Percentiles rank a stretch among this genome's conserved stretches.
phyloP scores from a whole-genome alignment of 2,329 filamentous ascomycete species.

The Fusarium acutatum region DNA sequence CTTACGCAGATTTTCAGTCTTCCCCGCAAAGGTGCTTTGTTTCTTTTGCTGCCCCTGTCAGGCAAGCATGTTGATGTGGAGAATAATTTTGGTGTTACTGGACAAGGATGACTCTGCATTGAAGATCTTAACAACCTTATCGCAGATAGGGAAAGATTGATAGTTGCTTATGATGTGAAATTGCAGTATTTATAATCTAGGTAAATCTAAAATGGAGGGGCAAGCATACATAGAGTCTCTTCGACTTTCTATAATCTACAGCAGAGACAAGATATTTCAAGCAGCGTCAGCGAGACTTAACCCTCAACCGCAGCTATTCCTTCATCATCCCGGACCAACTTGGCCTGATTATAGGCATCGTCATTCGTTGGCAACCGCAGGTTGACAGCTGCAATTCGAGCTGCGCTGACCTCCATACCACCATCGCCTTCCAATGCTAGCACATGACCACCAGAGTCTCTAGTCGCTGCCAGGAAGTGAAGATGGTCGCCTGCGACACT shows the following conservation, averaged over 20 bases:
- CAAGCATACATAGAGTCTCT: no score
- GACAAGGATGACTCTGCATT: neutral
- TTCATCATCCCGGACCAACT: constrained; percentile 4
- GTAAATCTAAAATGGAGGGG: neutral
- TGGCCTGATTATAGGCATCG: constrained; percentile 8
- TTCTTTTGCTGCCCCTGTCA: neutral
- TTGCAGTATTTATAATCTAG: neutral
- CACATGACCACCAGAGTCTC: constrained; percentile 17
- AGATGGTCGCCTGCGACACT: constrained; percentile 30
- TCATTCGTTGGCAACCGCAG: constrained; percentile 1
- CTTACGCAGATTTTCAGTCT: neutral
- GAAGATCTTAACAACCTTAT: neutral
- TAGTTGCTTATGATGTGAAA: no score
- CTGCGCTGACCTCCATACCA: neutral
- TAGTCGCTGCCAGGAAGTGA: constrained; percentile 3
- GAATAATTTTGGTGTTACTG: neutral
- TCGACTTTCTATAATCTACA: neutral
- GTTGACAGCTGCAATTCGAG: constrained; percentile 1
- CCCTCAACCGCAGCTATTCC: constrained; percentile 25
- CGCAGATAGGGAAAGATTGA: neutral
- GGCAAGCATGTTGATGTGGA: neutral
- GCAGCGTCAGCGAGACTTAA: neutral
- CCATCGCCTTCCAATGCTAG: constrained; percentile 10
- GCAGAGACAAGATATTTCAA: neutral
- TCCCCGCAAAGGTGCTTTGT: neutral